A percentile compares a stretch with the other conserved stretches of the same genome.
Conservation (phyloP, 169 alveolate species). For the Neospora caninum region DNA sequence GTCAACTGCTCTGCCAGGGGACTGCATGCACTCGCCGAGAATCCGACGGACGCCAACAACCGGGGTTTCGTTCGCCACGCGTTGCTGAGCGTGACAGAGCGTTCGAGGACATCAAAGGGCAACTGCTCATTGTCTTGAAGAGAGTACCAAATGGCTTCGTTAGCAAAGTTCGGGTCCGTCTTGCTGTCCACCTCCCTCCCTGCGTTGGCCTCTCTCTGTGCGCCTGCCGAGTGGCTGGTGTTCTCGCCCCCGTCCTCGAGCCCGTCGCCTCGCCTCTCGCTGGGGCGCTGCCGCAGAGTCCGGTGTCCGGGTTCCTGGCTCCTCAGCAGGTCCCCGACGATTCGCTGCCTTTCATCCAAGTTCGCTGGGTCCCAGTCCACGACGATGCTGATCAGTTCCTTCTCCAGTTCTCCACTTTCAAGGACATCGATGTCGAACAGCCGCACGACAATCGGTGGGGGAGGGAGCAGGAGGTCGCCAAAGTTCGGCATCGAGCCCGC, state of each 20-base stretch:
- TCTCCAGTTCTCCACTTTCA: slow-evolving; percentile 31
- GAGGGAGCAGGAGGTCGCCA: slow-evolving; percentile 34
- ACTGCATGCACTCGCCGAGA: slow-evolving; percentile 20
- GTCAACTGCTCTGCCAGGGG: background rate
- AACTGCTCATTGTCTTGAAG: slow-evolving; percentile 43
- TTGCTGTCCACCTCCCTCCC: background rate
- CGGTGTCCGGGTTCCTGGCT: background rate
- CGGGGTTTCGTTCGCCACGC: slow-evolving; percentile 51
- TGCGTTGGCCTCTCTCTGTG: background rate
- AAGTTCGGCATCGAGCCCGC: background rate
- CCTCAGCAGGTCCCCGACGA: background rate
- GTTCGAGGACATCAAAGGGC: slow-evolving; percentile 47
- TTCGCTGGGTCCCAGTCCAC: slow-evolving; percentile 63
- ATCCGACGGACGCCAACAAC: slow-evolving; percentile 62
- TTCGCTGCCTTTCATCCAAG: slow-evolving; percentile 35
- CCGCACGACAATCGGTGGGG: slow-evolving; percentile 56
- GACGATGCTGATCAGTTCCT: slow-evolving; percentile 38
- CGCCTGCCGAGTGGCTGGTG: background rate
- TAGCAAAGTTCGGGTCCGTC: slow-evolving; percentile 58
- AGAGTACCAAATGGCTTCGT: slow-evolving; percentile 57
- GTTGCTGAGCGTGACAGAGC: slow-evolving; percentile 5
- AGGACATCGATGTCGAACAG: slow-evolving; percentile 61
- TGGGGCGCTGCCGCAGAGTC: background rate
- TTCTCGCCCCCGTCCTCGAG: too few relatives aligned
- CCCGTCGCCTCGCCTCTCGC: background rate